Percentiles rank a stretch among this genome's conserved stretches.
Evolutionary conservation across 2,329 filamentous ascomycete genomes (phyloP).

Genomic region (Hypoxylon sp.): DNA sequence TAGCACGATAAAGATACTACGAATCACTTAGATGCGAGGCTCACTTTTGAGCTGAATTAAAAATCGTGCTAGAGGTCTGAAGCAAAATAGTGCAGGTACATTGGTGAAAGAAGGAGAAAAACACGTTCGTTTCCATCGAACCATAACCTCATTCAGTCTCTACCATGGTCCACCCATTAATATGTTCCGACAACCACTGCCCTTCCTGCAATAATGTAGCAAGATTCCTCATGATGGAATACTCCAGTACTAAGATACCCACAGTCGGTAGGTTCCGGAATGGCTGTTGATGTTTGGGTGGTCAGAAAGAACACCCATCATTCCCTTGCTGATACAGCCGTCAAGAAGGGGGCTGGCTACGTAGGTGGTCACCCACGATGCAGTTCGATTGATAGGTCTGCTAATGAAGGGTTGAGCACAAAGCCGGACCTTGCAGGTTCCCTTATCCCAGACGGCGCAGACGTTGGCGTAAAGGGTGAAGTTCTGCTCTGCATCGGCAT

Average conservation of each 20-base stretch:
- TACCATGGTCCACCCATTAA: background rate
- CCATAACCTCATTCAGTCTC: background rate
- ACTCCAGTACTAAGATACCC: constrained; percentile 36
- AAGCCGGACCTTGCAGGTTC: constrained; percentile 46
- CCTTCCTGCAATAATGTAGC: background rate
- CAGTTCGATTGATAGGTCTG: constrained; percentile 46
- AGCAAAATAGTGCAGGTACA: constrained; percentile 11
- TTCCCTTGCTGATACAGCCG: constrained; percentile 40
- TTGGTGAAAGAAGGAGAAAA: background rate
- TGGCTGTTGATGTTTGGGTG: constrained; percentile 46
- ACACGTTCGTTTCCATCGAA: constrained; percentile 1
- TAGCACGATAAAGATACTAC: background rate
- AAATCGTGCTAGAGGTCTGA: background rate
- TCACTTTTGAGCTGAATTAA: background rate
- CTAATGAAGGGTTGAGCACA: constrained; percentile 46
- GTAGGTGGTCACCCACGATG: constrained; percentile 45
- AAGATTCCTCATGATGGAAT: background rate
- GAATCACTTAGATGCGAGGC: background rate
- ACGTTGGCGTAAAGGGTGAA: constrained; percentile 44
- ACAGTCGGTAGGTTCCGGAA: constrained; percentile 46
- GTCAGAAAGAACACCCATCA: constrained; percentile 46
- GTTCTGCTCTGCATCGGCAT: constrained; percentile 34
- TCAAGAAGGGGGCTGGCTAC: constrained; percentile 42
- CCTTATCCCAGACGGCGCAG: constrained; percentile 46
- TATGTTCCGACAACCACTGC: background rate